phyloP scores from a whole-genome alignment of 495 filamentous ascomycete genomes.

The Hypoxylon perforatum region DNA sequence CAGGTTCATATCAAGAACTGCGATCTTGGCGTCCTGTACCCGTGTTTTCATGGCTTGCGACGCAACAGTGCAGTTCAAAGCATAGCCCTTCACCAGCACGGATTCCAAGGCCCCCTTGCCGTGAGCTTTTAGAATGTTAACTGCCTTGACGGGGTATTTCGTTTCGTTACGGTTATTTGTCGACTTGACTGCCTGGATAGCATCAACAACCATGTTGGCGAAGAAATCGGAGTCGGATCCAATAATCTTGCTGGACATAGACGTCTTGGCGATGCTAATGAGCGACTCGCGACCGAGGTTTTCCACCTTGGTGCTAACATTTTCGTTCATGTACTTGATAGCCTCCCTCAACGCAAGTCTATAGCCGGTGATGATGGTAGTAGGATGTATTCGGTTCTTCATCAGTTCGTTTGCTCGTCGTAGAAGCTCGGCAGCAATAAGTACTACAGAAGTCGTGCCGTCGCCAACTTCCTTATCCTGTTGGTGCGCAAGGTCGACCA shows the following conservation, averaged over 20 bases:
- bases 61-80: constrained; percentile 97
- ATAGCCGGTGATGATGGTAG: constrained; percentile 99
- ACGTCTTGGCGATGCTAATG: constrained; percentile 96
- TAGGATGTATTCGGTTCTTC: constrained; percentile 99
- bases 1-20: constrained; percentile 96
- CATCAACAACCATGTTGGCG: constrained; percentile 94
- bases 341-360: constrained; percentile 94
- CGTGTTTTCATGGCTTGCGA: constrained; percentile 98
- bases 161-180: constrained; percentile 88
- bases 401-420: constrained; percentile 95
- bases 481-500: constrained; percentile 97
- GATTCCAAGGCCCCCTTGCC: constrained; percentile 92
- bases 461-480: constrained; percentile 99
- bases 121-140: constrained; percentile 98
- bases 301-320: constrained; percentile 94
- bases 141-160: constrained; percentile 99
- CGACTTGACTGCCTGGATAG: constrained; percentile 93
- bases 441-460: constrained; percentile 96
- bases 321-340: constrained; percentile 98
- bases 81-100: constrained; percentile 93
- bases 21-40: constrained; percentile 94
- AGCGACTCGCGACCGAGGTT: constrained; percentile 88
- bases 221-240: constrained; percentile 97
- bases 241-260: constrained; percentile 99
- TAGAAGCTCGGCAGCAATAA: constrained; percentile 96